phyloP scores from a whole-genome alignment of 2,329 filamentous ascomycete species.

The Scedosporium boydii region DNA sequence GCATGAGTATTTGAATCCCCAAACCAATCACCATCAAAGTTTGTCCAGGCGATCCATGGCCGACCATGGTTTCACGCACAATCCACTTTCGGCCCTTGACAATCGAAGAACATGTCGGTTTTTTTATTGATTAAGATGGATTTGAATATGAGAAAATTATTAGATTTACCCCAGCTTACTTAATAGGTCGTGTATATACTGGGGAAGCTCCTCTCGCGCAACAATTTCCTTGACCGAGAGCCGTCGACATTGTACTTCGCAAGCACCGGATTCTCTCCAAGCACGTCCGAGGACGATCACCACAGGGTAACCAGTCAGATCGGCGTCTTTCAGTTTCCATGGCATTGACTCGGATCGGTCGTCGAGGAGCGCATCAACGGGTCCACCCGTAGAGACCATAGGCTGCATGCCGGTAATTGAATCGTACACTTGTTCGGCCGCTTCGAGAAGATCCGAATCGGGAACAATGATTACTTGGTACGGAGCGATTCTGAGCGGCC shows the following conservation, averaged over 20 bases:
- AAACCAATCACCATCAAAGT: too few species aligned
- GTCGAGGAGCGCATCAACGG: constrained; percentile 61
- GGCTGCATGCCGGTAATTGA: constrained; percentile 25
- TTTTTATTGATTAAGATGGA: too few species aligned
- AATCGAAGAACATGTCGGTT: too few species aligned
- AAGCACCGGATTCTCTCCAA: constrained; percentile 49
- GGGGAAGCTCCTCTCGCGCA: constrained; percentile 34
- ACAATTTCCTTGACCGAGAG: constrained; percentile 54
- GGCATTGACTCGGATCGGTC: constrained; percentile 59
- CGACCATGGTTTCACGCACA: too few species aligned
- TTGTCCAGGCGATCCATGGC: too few species aligned
- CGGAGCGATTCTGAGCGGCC: constrained; percentile 80
- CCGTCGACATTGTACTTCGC: constrained; percentile 72
- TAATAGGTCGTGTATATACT: constrained; percentile 37
- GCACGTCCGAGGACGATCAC: constrained; percentile 67
- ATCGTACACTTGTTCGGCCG: constrained; percentile 56
- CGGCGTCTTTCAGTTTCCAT: constrained; percentile 87
- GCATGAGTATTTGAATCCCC: too few species aligned
- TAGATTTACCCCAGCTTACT: constrained; percentile 30
- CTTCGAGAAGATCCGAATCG: constrained; percentile 31
- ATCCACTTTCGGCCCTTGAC: too few species aligned
- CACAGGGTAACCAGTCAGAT: constrained; percentile 80
- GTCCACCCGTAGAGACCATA: constrained; percentile 5
- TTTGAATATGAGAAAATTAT: too few species aligned
- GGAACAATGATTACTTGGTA: constrained; percentile 66